Base-by-base conservation (phyloP, 2,329 filamentous ascomycete species). In the Colletotrichum godetiae region DNA sequence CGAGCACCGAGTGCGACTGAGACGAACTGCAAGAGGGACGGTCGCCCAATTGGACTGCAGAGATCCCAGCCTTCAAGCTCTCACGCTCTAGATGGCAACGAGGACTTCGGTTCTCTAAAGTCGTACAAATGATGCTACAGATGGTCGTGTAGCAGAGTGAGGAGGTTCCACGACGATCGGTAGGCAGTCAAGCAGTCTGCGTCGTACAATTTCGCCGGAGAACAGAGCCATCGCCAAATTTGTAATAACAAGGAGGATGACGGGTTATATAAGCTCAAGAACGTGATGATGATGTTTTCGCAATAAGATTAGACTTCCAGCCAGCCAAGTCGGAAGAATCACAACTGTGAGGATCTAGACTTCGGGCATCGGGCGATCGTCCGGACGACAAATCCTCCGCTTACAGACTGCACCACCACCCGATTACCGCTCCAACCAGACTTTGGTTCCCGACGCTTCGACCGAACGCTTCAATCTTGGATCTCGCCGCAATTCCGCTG, bases 281-380 rank as follows among this genome's bases (percentile, higher is more conserved):
- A 27, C 52, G 24, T 55, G 24, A 24, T 55, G 24, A 5, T 1
- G 13, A 55, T 29, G 1, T 55, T n/a, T 22, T 22, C 3, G 42
- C 42, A 49, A 49, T 0, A 49, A 11, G 19, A 1, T 49, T n/a
- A 49, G 42, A 49, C 42, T 49, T 6, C 1, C 52, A 27, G 5
- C 11, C 1, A 5, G 19, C 31, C 6, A 35, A 22, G 19, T n/a
- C 19, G 4, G 35, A n/a, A 22, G 42, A 19, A 27, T 4, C 29
- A 12, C 2, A 46, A 8, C 29, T 35, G n/a, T 27, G 22, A 31
- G 55, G 22, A 33, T 19, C 31, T 59, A 33, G 29, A 63, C 33
- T 52, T 53, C 71, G 71, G 71, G 71, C 60, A 57, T 73, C 71
- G 71, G 71, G 42, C 3, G 35, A 71, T 71, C 61, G 46, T 22